Evolutionary conservation across 768 basidiomycete species (phyloP).

Genomic region (Pleurotus salmoneostramineus): DNA sequence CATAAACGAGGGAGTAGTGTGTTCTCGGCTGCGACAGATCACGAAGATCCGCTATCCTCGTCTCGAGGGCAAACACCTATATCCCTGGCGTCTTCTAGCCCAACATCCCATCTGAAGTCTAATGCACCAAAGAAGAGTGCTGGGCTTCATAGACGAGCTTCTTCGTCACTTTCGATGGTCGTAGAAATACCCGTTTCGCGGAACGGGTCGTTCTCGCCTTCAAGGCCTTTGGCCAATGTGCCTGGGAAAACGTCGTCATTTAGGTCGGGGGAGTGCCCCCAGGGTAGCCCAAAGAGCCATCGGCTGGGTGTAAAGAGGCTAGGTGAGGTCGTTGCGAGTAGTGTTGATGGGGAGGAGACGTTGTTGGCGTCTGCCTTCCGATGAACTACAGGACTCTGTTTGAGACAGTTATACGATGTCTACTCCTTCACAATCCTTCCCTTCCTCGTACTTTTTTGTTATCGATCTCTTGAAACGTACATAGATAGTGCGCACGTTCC

Average conservation of each 20-base stretch:
- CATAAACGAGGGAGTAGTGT: not conserved
- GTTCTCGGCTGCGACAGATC: not conserved
- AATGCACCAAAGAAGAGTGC: not conserved
- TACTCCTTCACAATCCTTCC: not conserved
- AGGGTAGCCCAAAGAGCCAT: not conserved
- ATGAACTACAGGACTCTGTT: not conserved
- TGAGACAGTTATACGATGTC: too few species aligned
- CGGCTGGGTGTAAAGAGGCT: not conserved
- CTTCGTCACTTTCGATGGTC: not conserved
- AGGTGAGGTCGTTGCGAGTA: constrained; percentile 2
- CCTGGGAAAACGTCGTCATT: not conserved
- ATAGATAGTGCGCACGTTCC: not conserved
- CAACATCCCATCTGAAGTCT: not conserved
- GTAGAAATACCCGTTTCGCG: not conserved
- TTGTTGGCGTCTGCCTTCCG: not conserved
- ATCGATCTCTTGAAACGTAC: not conserved
- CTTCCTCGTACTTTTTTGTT: not conserved
- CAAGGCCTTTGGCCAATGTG: not conserved
- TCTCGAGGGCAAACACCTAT: not conserved
- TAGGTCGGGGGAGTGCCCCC: not conserved
- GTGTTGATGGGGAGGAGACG: constrained; percentile 6
- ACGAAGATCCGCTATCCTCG: not conserved
- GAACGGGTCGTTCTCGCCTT: not conserved
- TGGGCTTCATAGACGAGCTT: not conserved
- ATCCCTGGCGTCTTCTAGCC: not conserved